These are phyloP conservation scores for Ophiostoma novo-ulmi DNA, from an alignment of 2,329 filamentous ascomycete species.

Conservation along the genomic window DNA sequence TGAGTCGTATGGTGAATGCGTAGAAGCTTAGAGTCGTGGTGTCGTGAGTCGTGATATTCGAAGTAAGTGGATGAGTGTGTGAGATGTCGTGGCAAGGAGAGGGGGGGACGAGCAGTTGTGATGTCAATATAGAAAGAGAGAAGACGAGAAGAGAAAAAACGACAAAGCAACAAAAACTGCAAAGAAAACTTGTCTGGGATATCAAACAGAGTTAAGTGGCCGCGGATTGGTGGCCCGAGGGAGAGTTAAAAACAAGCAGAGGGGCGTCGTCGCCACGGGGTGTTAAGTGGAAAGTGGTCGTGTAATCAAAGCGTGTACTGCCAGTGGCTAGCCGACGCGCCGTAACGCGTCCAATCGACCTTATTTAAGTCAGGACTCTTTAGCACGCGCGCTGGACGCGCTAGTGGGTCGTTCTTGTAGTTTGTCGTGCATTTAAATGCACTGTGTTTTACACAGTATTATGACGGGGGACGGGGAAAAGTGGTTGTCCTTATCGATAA, in stretches of 20 bases:
- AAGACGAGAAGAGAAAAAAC: background rate
- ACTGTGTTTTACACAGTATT: slow-evolving; percentile 15
- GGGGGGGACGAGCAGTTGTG: background rate
- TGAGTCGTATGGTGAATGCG: background rate
- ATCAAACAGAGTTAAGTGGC: slow-evolving; percentile 7
- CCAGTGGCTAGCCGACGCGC: slow-evolving; percentile 18
- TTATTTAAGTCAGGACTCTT: slow-evolving; percentile 5
- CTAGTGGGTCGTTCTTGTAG: slow-evolving; percentile 13
- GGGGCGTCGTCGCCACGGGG: slow-evolving; percentile 6
- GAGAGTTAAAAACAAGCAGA: background rate
- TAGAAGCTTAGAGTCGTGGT: background rate
- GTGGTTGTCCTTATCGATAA: slow-evolving; percentile 17
- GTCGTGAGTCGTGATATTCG: background rate
- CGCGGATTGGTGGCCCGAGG: slow-evolving; percentile 4
- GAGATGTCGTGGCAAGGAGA: background rate
- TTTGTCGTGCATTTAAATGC: background rate
- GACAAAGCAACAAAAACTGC: background rate
- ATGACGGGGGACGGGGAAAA: background rate
- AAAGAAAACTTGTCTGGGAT: background rate
- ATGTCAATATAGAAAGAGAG: background rate
- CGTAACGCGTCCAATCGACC: slow-evolving; percentile 14
- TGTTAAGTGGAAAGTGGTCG: background rate
- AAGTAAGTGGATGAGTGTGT: too few relatives aligned
- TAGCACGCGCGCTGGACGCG: slow-evolving; percentile 18
- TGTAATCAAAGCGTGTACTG: background rate